phyloP scores from a whole-genome alignment of 2,329 filamentous ascomycete species.

The Fonsecaea nubica region DNA sequence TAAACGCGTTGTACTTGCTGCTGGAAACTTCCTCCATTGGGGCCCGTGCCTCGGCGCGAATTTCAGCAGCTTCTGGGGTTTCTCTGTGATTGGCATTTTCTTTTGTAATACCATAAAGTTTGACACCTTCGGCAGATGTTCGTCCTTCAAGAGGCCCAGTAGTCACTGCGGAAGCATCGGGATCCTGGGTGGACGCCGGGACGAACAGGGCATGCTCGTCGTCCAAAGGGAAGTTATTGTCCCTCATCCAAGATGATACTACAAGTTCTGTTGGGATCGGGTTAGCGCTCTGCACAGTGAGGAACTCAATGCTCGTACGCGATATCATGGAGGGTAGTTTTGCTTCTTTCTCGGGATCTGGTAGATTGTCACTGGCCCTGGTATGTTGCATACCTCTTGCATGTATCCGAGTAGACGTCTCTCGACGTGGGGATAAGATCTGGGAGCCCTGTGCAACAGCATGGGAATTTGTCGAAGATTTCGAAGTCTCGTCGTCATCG shows the following conservation, averaged over 20 bases:
- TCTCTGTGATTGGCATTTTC: no score
- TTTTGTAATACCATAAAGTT: no score
- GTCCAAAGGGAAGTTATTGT: not conserved
- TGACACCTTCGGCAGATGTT: no score
- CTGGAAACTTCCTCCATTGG: not conserved
- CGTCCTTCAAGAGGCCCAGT: not conserved
- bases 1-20: not conserved
- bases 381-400: not conserved
- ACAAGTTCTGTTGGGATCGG: not conserved
- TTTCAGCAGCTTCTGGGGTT: no score
- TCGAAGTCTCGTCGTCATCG: not conserved
- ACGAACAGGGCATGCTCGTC: conserved; percentile 1
- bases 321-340: not conserved
- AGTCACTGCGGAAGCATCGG: not conserved
- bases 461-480: not conserved
- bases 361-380: not conserved
- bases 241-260: not conserved
- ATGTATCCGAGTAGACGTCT: not conserved
- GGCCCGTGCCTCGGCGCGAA: not conserved
- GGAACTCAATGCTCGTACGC: not conserved
- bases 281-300: not conserved
- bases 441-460: not conserved
- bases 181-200: not conserved
- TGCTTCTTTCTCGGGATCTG: not conserved
- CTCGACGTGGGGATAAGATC: not conserved